Evolutionary conservation across 352 stramenopile species (phyloP), one percentile per base, ranked within the genome.

Genomic region (Phytophthora europaea): DNA sequence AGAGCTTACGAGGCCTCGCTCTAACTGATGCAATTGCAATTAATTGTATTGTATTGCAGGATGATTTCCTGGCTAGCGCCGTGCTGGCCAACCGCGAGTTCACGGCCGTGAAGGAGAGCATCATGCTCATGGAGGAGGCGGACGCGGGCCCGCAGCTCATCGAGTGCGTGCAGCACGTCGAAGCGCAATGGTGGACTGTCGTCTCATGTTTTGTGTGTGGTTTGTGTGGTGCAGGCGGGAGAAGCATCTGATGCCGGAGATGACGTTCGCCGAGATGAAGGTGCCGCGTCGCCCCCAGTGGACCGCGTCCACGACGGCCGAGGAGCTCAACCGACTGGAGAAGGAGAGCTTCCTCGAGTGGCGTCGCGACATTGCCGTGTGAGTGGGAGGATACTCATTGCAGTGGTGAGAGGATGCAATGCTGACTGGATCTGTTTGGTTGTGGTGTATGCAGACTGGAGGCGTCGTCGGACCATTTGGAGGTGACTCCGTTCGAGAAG

Each of bases 401-500:
- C 43, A 53, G 3, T 53, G 31, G 10, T 52, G 15, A 54, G 5
- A 62, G 51, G 10, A 50, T 16, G 23, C 18, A 59, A 26, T 31
- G 59, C 52, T 82, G n/a, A 78, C 36, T 58, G 47, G 15, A 51
- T 4, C 38, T 43, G 55, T 26, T 8, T 16, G 20, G 18, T 22
- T 23, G 18, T 68, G 26, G 6, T 72, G 26, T 2, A 31, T 31
- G 6, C 59, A 96, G 90, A 51, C 63, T 96, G 45, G 90, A 97
- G 67, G 78, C 83, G 61, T 91, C 90, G 18, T 88, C 87, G 7
- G 87, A 94, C 6, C 80, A 90, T 54, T 75, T 94, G 33, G 92
- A 95, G 70, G 97, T 99, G 33, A 99, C 98, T 18, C 98, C 98
- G 18, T 99, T 99, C 75, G 98, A 99, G 85, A 99, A 99, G 85